Percentiles rank a stretch among this genome's conserved stretches.
Conservation (phyloP, 805 yeast species). For the Barnettozyma wickerhamii region DNA sequence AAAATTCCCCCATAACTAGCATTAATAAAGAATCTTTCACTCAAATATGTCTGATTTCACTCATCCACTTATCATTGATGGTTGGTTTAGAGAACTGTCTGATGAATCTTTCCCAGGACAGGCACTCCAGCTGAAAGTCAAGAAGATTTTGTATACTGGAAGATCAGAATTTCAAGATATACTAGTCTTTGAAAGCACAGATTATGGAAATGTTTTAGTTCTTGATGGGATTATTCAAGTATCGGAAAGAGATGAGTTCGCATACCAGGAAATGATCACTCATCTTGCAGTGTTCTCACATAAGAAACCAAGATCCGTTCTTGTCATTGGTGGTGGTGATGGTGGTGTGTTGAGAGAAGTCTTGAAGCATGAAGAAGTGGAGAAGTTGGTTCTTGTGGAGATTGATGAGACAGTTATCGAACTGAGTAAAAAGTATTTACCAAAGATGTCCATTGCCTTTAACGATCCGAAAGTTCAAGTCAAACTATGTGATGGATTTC, state of each 20-base stretch:
- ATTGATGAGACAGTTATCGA: conserved; percentile 81
- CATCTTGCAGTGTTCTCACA: conserved; percentile 81
- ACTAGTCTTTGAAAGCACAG: conserved; percentile 67
- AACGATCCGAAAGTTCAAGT: conserved; percentile 63
- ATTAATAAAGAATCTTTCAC: not conserved
- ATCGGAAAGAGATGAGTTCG: conserved; percentile 89
- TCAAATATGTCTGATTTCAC: conserved; percentile 12
- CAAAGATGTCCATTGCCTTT: conserved; percentile 67
- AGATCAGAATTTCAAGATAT: conserved; percentile 71
- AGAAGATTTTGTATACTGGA: conserved; percentile 59
- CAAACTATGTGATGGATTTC: conserved; percentile 77
- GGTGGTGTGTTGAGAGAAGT: conserved; percentile 92
- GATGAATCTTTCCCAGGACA: conserved; percentile 84
- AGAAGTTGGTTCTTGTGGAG: conserved; percentile 75
- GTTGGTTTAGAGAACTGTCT: conserved; percentile 80
- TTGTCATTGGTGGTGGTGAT: conserved; percentile 95
- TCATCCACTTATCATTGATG: conserved; percentile 40
- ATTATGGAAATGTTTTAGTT: conserved; percentile 84
- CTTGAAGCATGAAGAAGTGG: conserved; percentile 64
- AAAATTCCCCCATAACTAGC: not conserved
- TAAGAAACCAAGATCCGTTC: conserved; percentile 65
- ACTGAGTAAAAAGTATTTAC: conserved; percentile 66
- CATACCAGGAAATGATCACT: conserved; percentile 89
- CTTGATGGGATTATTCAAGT: conserved; percentile 89
- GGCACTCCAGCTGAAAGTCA: conserved; percentile 63